phyloP scores from a whole-genome alignment of 306 rosid species.

The Crotalaria pallida region DNA sequence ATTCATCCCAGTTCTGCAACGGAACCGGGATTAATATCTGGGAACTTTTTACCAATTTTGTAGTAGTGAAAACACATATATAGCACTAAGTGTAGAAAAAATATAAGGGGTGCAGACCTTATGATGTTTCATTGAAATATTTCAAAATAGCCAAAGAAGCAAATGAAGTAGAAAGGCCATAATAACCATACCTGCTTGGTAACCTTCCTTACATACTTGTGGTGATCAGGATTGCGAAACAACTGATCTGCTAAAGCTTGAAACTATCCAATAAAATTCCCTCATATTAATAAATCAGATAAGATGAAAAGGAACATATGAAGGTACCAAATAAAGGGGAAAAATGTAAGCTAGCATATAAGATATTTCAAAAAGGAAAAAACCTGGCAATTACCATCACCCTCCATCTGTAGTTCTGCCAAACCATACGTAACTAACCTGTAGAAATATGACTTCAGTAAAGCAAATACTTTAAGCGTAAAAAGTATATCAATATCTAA shows the following conservation, averaged over 20 bases:
- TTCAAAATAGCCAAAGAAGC: no score
- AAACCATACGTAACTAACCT: no score
- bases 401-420: conserved; percentile 89
- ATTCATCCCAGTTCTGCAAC: no score
- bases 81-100: background rate
- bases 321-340: background rate
- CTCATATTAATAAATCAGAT: conserved; percentile 21
- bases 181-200: conserved; percentile 70
- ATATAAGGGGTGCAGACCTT: no score
- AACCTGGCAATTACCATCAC: conserved; percentile 99
- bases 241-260: conserved; percentile 96
- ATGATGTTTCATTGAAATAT: no score
- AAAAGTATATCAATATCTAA: no score
- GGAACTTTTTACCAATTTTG: no score
- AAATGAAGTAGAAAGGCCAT: conserved; percentile 13
- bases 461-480: no score
- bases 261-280: conserved; percentile 52
- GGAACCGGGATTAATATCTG: no score
- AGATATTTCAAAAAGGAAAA: background rate
- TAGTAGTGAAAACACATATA: no score
- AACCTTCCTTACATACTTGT: conserved; percentile 89
- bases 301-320: background rate
- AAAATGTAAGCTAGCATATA: conserved; percentile 18
- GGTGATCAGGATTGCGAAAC: conserved; percentile 74
- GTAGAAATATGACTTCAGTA: no score